phyloP scores from a whole-genome alignment of 2,329 filamentous ascomycete genomes.

The Orbilia brochopaga region DNA sequence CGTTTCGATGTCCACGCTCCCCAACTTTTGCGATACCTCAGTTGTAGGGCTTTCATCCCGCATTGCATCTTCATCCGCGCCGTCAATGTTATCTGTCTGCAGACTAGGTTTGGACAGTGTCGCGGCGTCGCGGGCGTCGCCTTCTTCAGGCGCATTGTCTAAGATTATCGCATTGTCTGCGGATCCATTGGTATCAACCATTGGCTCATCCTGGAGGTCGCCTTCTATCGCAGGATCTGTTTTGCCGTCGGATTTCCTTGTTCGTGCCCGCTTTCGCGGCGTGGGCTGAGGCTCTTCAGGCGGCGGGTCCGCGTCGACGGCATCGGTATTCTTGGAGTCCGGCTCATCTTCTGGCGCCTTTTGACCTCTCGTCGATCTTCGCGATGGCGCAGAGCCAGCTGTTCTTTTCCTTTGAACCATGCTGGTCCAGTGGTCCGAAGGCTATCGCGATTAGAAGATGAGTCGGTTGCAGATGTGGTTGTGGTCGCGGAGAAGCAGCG shows the following conservation, averaged over 20 bases:
- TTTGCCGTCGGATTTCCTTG: conserved; percentile 2
- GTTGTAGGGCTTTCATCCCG: conserved; percentile 25
- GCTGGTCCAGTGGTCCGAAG: not conserved
- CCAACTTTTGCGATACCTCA: conserved; percentile 36
- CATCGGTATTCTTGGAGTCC: conserved; percentile 3
- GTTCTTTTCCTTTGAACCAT: conserved; percentile 40
- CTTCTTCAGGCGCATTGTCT: conserved; percentile 12
- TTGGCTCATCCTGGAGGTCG: conserved; percentile 2
- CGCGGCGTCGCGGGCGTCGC: not conserved
- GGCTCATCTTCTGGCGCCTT: conserved; percentile 10
- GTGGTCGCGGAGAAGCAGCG: conserved; percentile 6
- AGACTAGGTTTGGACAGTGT: not conserved
- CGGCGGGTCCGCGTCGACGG: conserved; percentile 12
- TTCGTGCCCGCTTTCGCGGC: conserved; percentile 43
- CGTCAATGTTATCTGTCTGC: conserved; percentile 1
- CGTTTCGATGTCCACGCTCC: conserved; percentile 42
- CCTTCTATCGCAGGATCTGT: conserved; percentile 1
- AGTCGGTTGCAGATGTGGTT: conserved; percentile 8
- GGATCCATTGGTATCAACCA: conserved; percentile 7
- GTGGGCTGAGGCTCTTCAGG: conserved; percentile 10
- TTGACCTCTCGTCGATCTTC: conserved; percentile 23
- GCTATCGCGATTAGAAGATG: not conserved
- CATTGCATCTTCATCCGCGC: conserved; percentile 17
- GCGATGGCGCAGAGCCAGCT: conserved; percentile 22
- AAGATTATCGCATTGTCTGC: conserved; percentile 12